These are phyloP conservation scores for Porpolomopsis calyptriformis DNA, from an alignment of 768 basidiomycete genomes.

Conservation along the genomic window DNA sequence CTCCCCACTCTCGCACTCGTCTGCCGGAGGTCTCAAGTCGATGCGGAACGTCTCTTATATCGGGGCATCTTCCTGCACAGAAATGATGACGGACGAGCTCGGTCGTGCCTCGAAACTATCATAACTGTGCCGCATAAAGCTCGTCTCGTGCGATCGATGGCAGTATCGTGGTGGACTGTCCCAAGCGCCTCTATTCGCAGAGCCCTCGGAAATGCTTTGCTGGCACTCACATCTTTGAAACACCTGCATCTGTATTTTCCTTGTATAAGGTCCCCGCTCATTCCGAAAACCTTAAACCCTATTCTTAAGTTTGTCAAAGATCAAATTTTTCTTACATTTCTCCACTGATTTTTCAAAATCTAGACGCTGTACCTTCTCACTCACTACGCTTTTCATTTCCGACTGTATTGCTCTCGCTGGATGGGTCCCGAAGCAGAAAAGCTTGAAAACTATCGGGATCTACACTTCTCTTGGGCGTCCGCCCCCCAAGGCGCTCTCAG, in stretches of 20 bases:
- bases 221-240: conserved; percentile 1
- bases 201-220: neutral
- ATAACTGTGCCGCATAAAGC: conserved; percentile 1
- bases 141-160: neutral
- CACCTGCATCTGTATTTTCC: neutral
- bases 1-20: conserved; percentile 2
- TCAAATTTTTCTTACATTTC: neutral
- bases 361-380: neutral
- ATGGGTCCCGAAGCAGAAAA: neutral
- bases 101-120: conserved; percentile 2
- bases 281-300: neutral
- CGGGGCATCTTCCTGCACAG: neutral
- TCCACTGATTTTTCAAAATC: neutral
- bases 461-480: neutral
- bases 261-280: neutral
- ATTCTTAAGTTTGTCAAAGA: neutral
- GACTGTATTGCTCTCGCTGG: neutral
- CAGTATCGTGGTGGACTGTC: neutral
- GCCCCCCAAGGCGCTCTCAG: neutral
- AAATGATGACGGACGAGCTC: neutral
- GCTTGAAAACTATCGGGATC: neutral
- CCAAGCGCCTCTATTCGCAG: neutral
- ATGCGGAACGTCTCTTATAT: conserved; percentile 3
- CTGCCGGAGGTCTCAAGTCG: conserved; percentile 1
- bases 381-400: neutral